Conservation (phyloP, 2,329 filamentous ascomycete species). For the Ophiocordyceps camponoti-floridani region DNA sequence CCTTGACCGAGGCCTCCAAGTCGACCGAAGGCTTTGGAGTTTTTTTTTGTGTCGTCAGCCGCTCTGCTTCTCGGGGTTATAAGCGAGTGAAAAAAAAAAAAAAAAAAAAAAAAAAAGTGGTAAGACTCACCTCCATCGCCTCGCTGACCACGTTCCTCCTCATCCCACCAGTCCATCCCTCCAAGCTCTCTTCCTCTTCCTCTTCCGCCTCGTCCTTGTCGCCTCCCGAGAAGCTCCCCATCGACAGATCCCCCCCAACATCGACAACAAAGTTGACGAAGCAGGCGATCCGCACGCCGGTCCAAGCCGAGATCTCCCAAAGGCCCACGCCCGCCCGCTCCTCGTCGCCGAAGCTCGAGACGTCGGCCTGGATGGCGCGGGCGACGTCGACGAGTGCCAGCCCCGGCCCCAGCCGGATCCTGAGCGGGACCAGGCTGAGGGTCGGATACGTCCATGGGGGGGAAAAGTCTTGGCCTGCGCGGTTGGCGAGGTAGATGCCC, state of each 20-base stretch:
- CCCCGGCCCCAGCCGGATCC: conserved; percentile 21
- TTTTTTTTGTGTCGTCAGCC: neutral
- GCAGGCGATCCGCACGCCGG: conserved; percentile 47
- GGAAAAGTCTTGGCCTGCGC: conserved; percentile 33
- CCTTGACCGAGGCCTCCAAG: conserved; percentile 19
- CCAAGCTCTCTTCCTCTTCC: neutral
- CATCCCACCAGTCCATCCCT: too few relatives aligned
- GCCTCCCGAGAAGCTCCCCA: neutral
- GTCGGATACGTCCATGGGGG: conserved; percentile 41
- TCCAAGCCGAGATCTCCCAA: conserved; percentile 59
- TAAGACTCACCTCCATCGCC: neutral
- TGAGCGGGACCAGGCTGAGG: conserved; percentile 60
- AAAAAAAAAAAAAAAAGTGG: too few relatives aligned
- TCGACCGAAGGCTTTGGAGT: conserved; percentile 16
- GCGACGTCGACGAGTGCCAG: conserved; percentile 32
- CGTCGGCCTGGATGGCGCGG: conserved; percentile 44
- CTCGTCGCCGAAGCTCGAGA: conserved; percentile 38
- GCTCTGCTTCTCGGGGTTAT: too few relatives aligned
- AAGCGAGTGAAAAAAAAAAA: too few relatives aligned
- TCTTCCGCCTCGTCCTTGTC: neutral
- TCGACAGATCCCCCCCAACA: conserved; percentile 9
- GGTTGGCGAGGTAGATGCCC: conserved; percentile 72
- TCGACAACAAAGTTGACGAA: conserved; percentile 69
- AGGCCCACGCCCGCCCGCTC: conserved; percentile 40
- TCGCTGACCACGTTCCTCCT: neutral